phyloP scores from a whole-genome alignment of 2,329 filamentous ascomycete species.

The Exserohilum rostratum region DNA sequence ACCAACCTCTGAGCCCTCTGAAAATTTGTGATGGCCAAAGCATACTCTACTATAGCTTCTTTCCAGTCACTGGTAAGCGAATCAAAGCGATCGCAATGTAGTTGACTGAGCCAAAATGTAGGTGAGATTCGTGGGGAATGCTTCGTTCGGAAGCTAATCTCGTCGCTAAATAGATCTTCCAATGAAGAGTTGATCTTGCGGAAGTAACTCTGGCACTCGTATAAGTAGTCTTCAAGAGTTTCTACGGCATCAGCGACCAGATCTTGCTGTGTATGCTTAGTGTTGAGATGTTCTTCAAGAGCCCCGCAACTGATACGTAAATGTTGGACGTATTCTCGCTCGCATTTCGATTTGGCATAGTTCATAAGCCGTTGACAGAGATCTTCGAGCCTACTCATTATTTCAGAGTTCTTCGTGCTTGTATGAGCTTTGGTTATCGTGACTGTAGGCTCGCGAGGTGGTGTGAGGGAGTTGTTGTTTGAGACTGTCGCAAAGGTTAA shows the following conservation, averaged over 20 bases:
- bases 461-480: not conserved
- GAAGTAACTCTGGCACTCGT: slow-evolving; percentile 21
- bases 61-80: slow-evolving; percentile 31
- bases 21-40: slow-evolving; percentile 31
- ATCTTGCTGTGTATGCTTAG: not conserved
- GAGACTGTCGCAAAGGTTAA: not conserved
- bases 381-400: slow-evolving; percentile 11
- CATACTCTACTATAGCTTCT: slow-evolving; percentile 30
- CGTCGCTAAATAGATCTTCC: not conserved
- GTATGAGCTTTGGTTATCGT: not conserved
- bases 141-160: slow-evolving; percentile 6
- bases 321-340: slow-evolving; percentile 27
- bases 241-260: not conserved
- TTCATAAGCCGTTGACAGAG: slow-evolving; percentile 19
- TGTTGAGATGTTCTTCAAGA: slow-evolving; percentile 8
- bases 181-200: slow-evolving; percentile 5
- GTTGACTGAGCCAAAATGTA: slow-evolving; percentile 32
- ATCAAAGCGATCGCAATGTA: slow-evolving; percentile 26
- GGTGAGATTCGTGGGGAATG: slow-evolving; percentile 29
- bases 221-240: slow-evolving; percentile 16
- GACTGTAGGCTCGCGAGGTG: slow-evolving; percentile 10
- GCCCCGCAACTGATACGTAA: slow-evolving; percentile 27
- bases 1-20: slow-evolving; percentile 40
- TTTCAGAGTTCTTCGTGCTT: not conserved
- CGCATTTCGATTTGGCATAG: slow-evolving; percentile 20